A percentile compares a stretch with the other conserved stretches of the same genome.
Evolutionary conservation across 2,329 filamentous ascomycete genomes (phyloP).

Genomic region (Colletotrichum gigasporum): DNA sequence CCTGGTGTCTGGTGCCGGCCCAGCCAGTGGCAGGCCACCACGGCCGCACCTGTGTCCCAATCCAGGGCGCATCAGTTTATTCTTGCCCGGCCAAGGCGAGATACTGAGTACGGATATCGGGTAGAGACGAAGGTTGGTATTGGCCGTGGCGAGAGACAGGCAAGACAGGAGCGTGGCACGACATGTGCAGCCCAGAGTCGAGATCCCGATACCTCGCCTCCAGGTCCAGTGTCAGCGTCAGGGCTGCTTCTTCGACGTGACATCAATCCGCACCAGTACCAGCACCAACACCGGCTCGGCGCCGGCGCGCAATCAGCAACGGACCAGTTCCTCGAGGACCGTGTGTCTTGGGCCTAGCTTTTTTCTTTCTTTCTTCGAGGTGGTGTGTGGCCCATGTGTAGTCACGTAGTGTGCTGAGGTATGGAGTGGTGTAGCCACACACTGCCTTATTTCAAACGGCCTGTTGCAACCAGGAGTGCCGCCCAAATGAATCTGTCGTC

Average conservation of each 20-base stretch:
- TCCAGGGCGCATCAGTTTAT: not conserved
- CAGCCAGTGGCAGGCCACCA: not conserved
- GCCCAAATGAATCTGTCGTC: slow-evolving; percentile 17
- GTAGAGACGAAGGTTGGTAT: too few species aligned
- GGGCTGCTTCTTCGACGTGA: slow-evolving; percentile 1
- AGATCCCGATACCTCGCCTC: too few species aligned
- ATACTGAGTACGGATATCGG: not conserved
- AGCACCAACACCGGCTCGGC: too few species aligned
- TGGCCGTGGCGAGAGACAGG: too few species aligned
- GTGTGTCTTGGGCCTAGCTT: slow-evolving; percentile 7
- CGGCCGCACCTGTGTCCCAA: not conserved
- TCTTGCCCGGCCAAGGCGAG: too few species aligned
- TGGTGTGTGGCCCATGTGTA: slow-evolving; percentile 18
- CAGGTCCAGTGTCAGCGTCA: too few species aligned
- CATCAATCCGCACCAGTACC: slow-evolving; percentile 3
- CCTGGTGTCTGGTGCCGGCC: too few species aligned
- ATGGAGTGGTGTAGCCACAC: not conserved
- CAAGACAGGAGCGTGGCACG: not conserved
- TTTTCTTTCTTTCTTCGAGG: not conserved
- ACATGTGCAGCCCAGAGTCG: too few species aligned
- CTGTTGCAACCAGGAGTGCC: slow-evolving; percentile 8
- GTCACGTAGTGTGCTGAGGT: too few species aligned
- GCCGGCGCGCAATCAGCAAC: not conserved
- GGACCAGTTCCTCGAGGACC: slow-evolving; percentile 1
- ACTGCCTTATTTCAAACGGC: slow-evolving; percentile 15